Base-by-base conservation (phyloP, 176 grass and related monocot genomes). In the Poa pratensis region DNA sequence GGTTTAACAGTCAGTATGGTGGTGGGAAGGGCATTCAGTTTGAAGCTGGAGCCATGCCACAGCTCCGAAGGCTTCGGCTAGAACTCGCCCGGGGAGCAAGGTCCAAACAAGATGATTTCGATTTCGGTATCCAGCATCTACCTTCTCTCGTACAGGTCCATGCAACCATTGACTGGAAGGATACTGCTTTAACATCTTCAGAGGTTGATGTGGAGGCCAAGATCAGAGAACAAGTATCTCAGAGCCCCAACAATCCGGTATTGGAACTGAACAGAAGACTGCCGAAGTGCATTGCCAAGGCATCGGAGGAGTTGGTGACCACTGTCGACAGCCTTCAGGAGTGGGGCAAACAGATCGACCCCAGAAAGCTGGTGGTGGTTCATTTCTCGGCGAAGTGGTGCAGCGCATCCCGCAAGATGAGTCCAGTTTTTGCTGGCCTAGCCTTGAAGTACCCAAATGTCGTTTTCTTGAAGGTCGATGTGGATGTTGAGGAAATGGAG, bases 361-460 rank as follows among this genome's bases (percentile, higher is more conserved):
- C 76, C 15, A 81, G 68, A 12, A 91, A 84, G 85, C 89, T 91
- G 75, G 75, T 87, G 14, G 88, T 87, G 49, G 2, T 90, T 79
- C 28, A 87, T 1, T 90, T 87, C 55, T 57, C 64, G 40, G 71
- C 73, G 9, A 10, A 1, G 19, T 76, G 72, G 69, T 90, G 83
- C 15, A 0, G 1, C 10, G 7, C 83, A n/a, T 90, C 83, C 51
- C 49, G 42, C 32, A 46, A 3, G 32, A 90, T 90, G 7, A 34
- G 6, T 51, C 88, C 79, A 8, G 34, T 83, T 30, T 90, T 90
- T 73, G 63, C 69, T 40, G 9, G 30, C 15, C 58, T 86, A 10
- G 83, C 88, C 40, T 40, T 23, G 34, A 71, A 62, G 42, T 77
- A 16, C 28, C 30, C 6, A 35, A 51, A 79, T 53, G 78, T 78